phyloP scores from a whole-genome alignment of 148 eudicot species.

The Diospyros kaki region DNA sequence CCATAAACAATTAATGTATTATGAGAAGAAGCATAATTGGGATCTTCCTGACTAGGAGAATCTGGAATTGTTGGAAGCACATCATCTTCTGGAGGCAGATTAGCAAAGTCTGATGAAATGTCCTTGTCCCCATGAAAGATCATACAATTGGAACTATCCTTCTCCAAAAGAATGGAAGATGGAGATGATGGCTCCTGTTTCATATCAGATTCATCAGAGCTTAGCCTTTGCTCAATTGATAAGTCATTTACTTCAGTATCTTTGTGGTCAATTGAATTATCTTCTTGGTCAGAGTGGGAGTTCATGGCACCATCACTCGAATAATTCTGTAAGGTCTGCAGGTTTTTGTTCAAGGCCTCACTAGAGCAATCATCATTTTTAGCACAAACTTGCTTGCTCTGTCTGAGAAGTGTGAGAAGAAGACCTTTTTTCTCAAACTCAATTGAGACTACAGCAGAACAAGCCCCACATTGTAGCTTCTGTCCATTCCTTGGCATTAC shows the following conservation, averaged over 20 bases:
- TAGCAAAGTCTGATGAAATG: constrained; percentile 20
- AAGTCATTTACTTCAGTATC: constrained; percentile 28
- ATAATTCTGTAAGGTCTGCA: constrained; percentile 14
- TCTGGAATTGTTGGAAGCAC: constrained; percentile 30
- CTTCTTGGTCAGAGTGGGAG: constrained; percentile 43
- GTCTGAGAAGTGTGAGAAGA: constrained; percentile 23
- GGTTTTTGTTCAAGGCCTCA: constrained; percentile 18
- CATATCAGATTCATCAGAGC: constrained; percentile 33
- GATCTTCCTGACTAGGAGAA: constrained; percentile 33
- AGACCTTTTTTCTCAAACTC: constrained; percentile 35
- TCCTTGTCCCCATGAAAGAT: constrained; percentile 21
- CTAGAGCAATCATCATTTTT: constrained; percentile 14
- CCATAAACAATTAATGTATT: constrained; percentile 14
- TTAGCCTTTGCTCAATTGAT: constrained; percentile 22
- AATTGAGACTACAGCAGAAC: constrained; percentile 42
- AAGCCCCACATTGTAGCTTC: constrained; percentile 68
- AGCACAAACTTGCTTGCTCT: constrained; percentile 19
- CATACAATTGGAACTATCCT: constrained; percentile 31
- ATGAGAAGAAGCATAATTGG: constrained; percentile 30
- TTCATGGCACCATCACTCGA: constrained; percentile 24
- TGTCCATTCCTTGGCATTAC: constrained; percentile 22
- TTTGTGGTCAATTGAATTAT: constrained; percentile 28
- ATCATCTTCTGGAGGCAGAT: constrained; percentile 22
- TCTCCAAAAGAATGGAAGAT: constrained; percentile 44
- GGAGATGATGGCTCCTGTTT: constrained; percentile 29